phyloP scores from a whole-genome alignment of 2,329 filamentous ascomycete species.

The Chaetomiaceae sp. region DNA sequence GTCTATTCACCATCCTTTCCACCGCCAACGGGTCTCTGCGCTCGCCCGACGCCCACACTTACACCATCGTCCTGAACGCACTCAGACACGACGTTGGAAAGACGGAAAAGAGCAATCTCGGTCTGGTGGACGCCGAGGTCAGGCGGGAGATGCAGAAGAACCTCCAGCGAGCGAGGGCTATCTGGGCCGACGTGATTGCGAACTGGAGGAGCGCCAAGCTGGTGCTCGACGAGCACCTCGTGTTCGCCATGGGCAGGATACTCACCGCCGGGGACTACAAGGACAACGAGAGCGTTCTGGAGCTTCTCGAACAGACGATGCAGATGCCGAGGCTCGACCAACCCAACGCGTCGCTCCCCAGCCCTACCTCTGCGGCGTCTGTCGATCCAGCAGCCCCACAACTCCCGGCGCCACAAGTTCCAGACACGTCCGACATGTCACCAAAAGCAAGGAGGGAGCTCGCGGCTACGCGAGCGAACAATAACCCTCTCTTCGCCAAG shows the following conservation, averaged over 20 bases:
- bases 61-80: conserved; percentile 76
- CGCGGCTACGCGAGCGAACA: conserved; percentile 6
- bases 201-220: conserved; percentile 71
- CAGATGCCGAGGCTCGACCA: conserved; percentile 57
- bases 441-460: conserved; percentile 1
- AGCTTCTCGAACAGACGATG: conserved; percentile 78
- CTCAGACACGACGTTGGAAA: conserved; percentile 49
- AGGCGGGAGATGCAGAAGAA: conserved; percentile 38
- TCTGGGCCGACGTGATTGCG: conserved; percentile 78
- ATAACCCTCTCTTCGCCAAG: conserved; percentile 32
- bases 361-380: neutral
- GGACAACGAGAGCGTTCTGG: conserved; percentile 69
- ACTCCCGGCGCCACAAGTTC: no score
- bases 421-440: neutral
- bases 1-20: conserved; percentile 71
- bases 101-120: neutral
- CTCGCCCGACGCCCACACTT: conserved; percentile 68
- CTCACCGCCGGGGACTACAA: conserved; percentile 61
- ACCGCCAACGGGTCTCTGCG: conserved; percentile 62
- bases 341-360: conserved; percentile 24
- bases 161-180: conserved; percentile 61
- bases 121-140: conserved; percentile 29
- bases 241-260: conserved; percentile 75
- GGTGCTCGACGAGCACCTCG: conserved; percentile 70
- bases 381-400: neutral